Evolutionary conservation across 495 filamentous ascomycete genomes (phyloP), one percentile per base, ranked within the genome.

Genomic region (Podospora pseudocomata): DNA sequence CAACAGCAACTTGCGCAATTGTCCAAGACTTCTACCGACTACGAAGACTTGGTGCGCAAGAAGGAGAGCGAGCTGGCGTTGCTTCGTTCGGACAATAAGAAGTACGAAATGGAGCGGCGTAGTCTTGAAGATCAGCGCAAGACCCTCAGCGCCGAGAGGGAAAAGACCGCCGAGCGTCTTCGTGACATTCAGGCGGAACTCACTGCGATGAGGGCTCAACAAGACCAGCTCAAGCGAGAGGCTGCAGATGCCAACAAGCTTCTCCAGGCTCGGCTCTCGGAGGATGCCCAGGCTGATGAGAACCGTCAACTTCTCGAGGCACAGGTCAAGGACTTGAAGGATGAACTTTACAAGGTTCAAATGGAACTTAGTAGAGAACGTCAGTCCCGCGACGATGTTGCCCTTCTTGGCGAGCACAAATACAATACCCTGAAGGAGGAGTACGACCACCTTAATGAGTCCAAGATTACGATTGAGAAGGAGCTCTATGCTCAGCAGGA

Each of bases 401-500:
- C 91, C 67, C 88, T 97, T 79, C 91, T 97, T 67, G 87, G 91
- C 2, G 92, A 97, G 68, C 93, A 97, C 80, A 96, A 95, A 73
- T 90, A 89, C 68, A 82, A 89, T 19, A 87, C 89, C 57, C 79
- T 99, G 66, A 89, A 92, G 72, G 87, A 93, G 23, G 94, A 98
- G 67, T 96, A 90, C 72, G 86, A 94, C 34, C 85, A 86, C n/a
- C 83, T 99, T 16, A 97, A 96, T 70, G 92, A 97, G 53, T 90
- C 94, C 5, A 99, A 99, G 78, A 97, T 97, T 71, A 95, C 86
- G 54, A 97, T 99, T 65, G 95, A 99, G 76, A 97, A 97, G 78
- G 96, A 98, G 77, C 92, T 99, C 79, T 98, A 97, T 76, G 88
- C 91, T n/a, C 95, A 98, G 72, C 94, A 97, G 77, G 95, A 99